Evolutionary conservation across 148 eudicot species (phyloP), one percentile per base, ranked within the genome.

Genomic region (Diospyros kaki): DNA sequence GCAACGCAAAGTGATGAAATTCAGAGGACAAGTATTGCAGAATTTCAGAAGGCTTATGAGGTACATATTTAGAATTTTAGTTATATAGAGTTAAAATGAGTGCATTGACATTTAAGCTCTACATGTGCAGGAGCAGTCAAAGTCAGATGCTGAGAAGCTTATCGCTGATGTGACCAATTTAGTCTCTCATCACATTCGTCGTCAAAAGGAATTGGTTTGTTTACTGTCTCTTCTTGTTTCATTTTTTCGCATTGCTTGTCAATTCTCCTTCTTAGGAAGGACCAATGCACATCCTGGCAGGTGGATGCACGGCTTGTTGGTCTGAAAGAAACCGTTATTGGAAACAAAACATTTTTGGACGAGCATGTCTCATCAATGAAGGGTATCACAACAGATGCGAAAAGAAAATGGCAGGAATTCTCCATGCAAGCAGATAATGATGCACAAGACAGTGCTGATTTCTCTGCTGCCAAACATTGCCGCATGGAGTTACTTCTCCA

Each of bases 391-490:
- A 76, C 87, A 48, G 96, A 90, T 80, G 89, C 97, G 39, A 95
- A 95, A 81, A 81, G 99, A 78, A 95, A 95, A 84, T 95, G 98
- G 99, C 87, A 91, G 61, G 87, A 89, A 73, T 93, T 85, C 72
- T 88, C 86, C 66, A 52, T 58, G 69, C 91, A 88, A 76, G 96
- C 94, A 63, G 94, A 87, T 68, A 80, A 72, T 73, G 83, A 76
- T 78, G 84, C 86, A 9, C 89, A 81, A 73, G 98, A 93, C 52
- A 77, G 70, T 87, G 91, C 89, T 13, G 89, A 84, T 80, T 93
- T 84, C 77, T 89, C 98, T 75, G 99, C 99, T 64, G 99, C 99
- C 63, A 92, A 93, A 75, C 98, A 95, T 81, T 95, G 98, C 64
- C 90, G 94, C 50, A 86, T 95, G 90, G 99, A 95, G 86, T 79